phyloP scores from a whole-genome alignment of 257 asterid species.

The Cynanchum wilfordii region DNA sequence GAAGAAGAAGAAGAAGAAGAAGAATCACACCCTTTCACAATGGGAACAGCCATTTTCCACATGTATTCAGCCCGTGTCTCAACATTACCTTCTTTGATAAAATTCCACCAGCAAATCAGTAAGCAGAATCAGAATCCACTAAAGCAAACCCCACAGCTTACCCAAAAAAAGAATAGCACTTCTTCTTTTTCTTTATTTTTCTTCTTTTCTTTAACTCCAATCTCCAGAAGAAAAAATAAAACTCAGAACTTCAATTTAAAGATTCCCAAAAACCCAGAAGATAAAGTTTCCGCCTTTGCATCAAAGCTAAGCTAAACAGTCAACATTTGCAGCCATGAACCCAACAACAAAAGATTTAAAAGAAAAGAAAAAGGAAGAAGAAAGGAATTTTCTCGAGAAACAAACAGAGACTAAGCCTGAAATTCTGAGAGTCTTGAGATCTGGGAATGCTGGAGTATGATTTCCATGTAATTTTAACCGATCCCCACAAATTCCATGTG shows the following conservation, averaged over 20 bases:
- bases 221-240: constrained; percentile 16
- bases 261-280: constrained; percentile 28
- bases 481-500: constrained; percentile 47
- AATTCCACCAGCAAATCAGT: constrained; percentile 25
- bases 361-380: constrained; percentile 17
- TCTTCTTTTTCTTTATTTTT: neutral
- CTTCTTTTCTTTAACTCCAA: constrained; percentile 12
- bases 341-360: neutral
- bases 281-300: constrained; percentile 31
- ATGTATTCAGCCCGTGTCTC: constrained; percentile 16
- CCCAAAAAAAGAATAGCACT: constrained; percentile 25
- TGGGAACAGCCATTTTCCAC: constrained; percentile 25
- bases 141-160: constrained; percentile 23
- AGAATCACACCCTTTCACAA: constrained; percentile 6
- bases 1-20: neutral
- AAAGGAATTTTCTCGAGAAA: constrained; percentile 39
- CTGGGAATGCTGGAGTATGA: constrained; percentile 46
- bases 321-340: constrained; percentile 18
- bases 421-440: constrained; percentile 61
- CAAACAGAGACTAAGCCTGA: constrained; percentile 36
- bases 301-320: constrained; percentile 15
- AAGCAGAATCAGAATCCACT: constrained; percentile 28
- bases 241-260: constrained; percentile 24
- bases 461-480: constrained; percentile 31
- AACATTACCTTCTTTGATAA: constrained; percentile 27